phyloP scores from a whole-genome alignment of 495 filamentous ascomycete genomes.

The Tetracladium setigerum region DNA sequence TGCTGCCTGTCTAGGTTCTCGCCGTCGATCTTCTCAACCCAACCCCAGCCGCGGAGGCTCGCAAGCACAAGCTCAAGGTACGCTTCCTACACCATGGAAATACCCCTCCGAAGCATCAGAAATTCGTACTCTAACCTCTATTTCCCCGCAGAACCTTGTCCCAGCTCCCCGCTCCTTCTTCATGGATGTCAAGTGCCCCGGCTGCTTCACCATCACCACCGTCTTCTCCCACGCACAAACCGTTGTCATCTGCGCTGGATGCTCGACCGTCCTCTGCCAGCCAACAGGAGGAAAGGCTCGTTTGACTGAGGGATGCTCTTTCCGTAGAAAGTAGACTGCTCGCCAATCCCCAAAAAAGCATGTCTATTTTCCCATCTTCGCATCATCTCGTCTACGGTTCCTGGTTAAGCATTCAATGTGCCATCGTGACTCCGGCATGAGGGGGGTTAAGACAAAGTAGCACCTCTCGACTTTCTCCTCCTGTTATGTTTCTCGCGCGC shows the following conservation, averaged over 20 bases:
- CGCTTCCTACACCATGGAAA: constrained; percentile 16
- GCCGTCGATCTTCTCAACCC: constrained; percentile 99
- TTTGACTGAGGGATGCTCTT: constrained; percentile 97
- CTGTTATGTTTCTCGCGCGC: constrained; percentile 18
- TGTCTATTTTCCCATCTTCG: constrained; percentile 17
- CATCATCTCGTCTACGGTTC: constrained; percentile 22
- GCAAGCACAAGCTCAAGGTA: constrained; percentile 99
- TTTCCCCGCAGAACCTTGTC: constrained; percentile 65
- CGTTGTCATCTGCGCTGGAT: constrained; percentile 97
- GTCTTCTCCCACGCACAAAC: constrained; percentile 99
- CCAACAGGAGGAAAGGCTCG: constrained; percentile 97
- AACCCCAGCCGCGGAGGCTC: constrained; percentile 85
- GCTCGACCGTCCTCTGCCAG: constrained; percentile 96
- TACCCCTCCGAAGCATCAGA: background rate
- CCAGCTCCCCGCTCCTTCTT: constrained; percentile 97
- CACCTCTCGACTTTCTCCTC: constrained; percentile 20
- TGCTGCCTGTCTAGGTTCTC: constrained; percentile 68
- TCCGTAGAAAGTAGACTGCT: constrained; percentile 90
- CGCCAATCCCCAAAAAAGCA: background rate
- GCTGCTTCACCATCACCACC: constrained; percentile 99
- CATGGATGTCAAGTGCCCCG: constrained; percentile 99
- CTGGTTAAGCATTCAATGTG: constrained; percentile 19
- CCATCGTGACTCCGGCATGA: constrained; percentile 25
- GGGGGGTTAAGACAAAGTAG: constrained; percentile 18
- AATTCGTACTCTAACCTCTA: constrained; percentile 18